These are phyloP conservation scores for Boletellus ananas DNA, from an alignment of 768 basidiomycete species.

Conservation along the genomic window DNA sequence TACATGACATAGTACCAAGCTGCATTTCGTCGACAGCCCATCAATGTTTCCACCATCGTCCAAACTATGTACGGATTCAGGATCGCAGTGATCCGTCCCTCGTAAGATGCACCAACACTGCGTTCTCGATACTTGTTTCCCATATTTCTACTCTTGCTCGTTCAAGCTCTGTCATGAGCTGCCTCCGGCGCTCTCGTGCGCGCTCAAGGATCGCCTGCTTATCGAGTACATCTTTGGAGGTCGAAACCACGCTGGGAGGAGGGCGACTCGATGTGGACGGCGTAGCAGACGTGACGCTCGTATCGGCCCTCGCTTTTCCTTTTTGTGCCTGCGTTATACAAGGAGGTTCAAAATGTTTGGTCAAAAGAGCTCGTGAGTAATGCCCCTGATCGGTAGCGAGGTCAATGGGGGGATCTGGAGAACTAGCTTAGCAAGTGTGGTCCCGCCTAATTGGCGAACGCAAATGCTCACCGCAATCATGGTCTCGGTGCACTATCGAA, in stretches of 20 bases:
- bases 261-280: background rate
- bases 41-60: background rate
- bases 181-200: conserved; percentile 50
- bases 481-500: background rate
- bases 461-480: conserved; percentile 7
- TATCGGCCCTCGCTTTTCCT: conserved; percentile 14
- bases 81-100: conserved; percentile 26
- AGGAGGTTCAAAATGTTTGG: background rate
- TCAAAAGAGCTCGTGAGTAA: background rate
- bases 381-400: conserved; percentile 1
- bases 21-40: too few relatives aligned
- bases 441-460: background rate
- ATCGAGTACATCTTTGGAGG: conserved; percentile 12
- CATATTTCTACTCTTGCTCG: conserved; percentile 63
- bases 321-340: conserved; percentile 7
- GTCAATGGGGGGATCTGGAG: conserved; percentile 4
- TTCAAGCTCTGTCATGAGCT: conserved; percentile 53
- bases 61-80: background rate
- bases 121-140: conserved; percentile 70
- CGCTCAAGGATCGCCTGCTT: conserved; percentile 47
- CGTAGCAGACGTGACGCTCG: background rate
- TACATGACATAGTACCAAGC: too few relatives aligned
- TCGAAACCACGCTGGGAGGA: background rate
- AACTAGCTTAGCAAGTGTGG: conserved; percentile 2
- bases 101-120: conserved; percentile 49